phyloP scores from a whole-genome alignment of 352 stramenopile species.

The Phytophthora pisi region DNA sequence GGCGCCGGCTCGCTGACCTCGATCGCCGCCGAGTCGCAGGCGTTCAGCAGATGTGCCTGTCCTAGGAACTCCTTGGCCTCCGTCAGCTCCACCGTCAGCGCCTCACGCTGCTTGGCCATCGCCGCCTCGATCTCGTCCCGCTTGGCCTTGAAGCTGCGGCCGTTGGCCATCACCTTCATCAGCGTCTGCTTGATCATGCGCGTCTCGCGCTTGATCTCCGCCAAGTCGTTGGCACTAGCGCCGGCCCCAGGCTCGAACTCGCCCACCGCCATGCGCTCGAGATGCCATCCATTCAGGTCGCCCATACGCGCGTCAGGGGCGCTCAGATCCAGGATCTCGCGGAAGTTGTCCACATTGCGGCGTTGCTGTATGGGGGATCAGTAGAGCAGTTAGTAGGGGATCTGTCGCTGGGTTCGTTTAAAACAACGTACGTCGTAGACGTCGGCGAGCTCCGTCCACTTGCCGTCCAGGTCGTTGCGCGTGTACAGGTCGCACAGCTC shows the following conservation, averaged over 20 bases:
- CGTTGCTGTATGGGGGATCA: constrained; percentile 54
- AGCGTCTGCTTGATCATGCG: constrained; percentile 65
- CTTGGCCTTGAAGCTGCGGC: constrained; percentile 52
- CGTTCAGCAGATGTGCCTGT: constrained; percentile 60
- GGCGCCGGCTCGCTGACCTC: constrained; percentile 61
- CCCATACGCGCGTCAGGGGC: constrained; percentile 59
- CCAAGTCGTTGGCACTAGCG: constrained; percentile 46
- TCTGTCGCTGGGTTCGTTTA: background rate
- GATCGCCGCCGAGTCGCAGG: constrained; percentile 39
- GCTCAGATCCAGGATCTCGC: constrained; percentile 79
- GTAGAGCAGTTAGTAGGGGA: background rate
- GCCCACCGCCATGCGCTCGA: constrained; percentile 83
- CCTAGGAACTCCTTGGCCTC: constrained; percentile 78
- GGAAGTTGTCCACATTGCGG: constrained; percentile 74
- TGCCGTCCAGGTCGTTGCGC: constrained; percentile 62
- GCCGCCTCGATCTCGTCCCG: constrained; percentile 58
- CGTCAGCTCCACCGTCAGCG: constrained; percentile 64
- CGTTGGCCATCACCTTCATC: constrained; percentile 62
- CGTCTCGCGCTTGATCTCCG: constrained; percentile 64
- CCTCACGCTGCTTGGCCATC: constrained; percentile 80
- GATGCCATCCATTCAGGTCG: constrained; percentile 74
- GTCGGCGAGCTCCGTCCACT: constrained; percentile 67
- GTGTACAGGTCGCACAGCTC: constrained; percentile 73
- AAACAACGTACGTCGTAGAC: constrained; percentile 69
- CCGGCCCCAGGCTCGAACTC: constrained; percentile 56